These are phyloP conservation scores for Fusarium decemcellulare DNA, from an alignment of 2,329 filamentous ascomycete genomes.

Conservation along the genomic window DNA sequence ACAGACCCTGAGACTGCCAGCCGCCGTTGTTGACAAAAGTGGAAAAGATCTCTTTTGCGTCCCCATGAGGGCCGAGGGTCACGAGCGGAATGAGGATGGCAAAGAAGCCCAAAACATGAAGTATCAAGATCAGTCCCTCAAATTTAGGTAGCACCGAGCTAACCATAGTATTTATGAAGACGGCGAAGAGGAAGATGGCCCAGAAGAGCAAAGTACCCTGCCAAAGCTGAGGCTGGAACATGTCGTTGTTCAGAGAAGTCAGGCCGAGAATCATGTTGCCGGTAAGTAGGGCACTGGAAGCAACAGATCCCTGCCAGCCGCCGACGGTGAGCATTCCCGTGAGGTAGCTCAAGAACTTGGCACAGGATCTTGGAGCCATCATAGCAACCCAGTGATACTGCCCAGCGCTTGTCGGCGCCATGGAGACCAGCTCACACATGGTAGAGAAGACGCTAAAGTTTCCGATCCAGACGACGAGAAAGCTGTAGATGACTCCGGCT, in stretches of 20 bases:
- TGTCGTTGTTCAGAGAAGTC: conserved; percentile 49
- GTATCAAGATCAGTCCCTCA: conserved; percentile 63
- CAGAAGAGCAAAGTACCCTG: conserved; percentile 66
- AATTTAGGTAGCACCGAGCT: conserved; percentile 62
- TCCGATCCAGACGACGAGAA: conserved; percentile 62
- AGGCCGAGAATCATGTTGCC: conserved; percentile 61
- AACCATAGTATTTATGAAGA: conserved; percentile 66
- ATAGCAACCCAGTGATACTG: conserved; percentile 74
- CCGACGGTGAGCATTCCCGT: conserved; percentile 64
- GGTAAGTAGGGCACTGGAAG: conserved; percentile 57
- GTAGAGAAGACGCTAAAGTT: conserved; percentile 59
- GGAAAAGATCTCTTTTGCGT: conserved; percentile 57
- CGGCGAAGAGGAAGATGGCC: conserved; percentile 60
- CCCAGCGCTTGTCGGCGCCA: conserved; percentile 66
- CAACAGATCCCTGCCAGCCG: conserved; percentile 58
- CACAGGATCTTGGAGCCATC: conserved; percentile 61
- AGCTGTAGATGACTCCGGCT: conserved; percentile 67
- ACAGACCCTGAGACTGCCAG: conserved; percentile 59
- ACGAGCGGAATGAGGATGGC: conserved; percentile 51
- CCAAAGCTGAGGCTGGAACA: conserved; percentile 58
- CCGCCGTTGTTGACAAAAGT: conserved; percentile 60
- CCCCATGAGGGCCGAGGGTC: conserved; percentile 50
- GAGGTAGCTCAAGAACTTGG: conserved; percentile 69
- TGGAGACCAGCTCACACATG: conserved; percentile 59
- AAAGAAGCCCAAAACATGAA: conserved; percentile 60